Conservation (phyloP, 257 asterid genomes). For the Cruciata laevipes region DNA sequence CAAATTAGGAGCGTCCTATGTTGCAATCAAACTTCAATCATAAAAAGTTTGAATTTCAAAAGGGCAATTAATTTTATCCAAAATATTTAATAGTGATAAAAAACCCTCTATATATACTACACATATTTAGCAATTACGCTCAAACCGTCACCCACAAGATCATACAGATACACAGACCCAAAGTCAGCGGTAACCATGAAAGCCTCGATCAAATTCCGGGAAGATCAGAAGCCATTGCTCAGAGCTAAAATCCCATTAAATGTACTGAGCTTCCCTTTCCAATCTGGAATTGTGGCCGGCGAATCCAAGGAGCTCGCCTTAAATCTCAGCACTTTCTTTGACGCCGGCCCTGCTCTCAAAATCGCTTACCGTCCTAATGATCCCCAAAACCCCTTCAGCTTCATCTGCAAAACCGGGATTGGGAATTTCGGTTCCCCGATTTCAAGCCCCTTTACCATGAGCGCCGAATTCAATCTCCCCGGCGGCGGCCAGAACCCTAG, state of each 20-base stretch:
- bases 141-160: background rate
- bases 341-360: conserved; percentile 66
- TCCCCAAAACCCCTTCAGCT: conserved; percentile 61
- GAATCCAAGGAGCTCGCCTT: conserved; percentile 69
- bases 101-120: background rate
- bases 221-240: conserved; percentile 70
- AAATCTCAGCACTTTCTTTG: conserved; percentile 59
- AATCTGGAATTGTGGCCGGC: conserved; percentile 76
- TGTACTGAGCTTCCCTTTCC: conserved; percentile 60
- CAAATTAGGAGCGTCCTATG: conserved; percentile 1
- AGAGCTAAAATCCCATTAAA: conserved; percentile 83
- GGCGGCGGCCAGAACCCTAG: conserved; percentile 65
- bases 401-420: conserved; percentile 78
- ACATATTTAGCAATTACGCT: background rate
- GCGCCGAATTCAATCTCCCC: conserved; percentile 67
- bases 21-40: background rate
- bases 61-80: background rate
- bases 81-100: background rate
- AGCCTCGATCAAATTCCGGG: conserved; percentile 93
- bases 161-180: background rate
- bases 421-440: conserved; percentile 78
- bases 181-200: conserved; percentile 44
- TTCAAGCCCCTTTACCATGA: conserved; percentile 81
- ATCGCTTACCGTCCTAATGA: conserved; percentile 78
- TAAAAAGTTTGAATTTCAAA: conserved; percentile 1